Percentiles rank a stretch among this genome's conserved stretches.
phyloP scores from a whole-genome alignment of 768 basidiomycete species.

The Dacryopinax primogenitus region DNA sequence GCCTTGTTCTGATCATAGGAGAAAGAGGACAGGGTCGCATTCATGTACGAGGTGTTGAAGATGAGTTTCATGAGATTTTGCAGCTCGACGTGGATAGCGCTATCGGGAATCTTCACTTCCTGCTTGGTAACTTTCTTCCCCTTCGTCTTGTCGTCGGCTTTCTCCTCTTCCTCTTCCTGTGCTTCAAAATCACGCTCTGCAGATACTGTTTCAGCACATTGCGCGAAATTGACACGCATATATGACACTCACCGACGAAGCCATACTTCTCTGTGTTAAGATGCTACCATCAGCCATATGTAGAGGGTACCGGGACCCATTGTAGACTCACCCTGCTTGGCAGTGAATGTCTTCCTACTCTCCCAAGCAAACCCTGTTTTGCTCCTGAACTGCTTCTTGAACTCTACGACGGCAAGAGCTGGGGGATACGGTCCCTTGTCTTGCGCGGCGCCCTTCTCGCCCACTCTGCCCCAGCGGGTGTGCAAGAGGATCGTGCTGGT shows the following conservation, averaged over 20 bases:
- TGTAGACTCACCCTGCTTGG: constrained; percentile 35
- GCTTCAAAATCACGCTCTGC: constrained; percentile 38
- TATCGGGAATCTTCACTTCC: constrained; percentile 34
- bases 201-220: neutral
- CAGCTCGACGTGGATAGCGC: constrained; percentile 33
- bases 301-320: neutral
- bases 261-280: constrained; percentile 42
- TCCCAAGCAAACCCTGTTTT: constrained; percentile 44
- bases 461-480: constrained; percentile 50
- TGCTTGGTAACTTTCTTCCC: constrained; percentile 27
- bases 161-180: constrained; percentile 28
- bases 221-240: neutral
- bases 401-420: constrained; percentile 34
- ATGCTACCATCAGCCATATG: neutral
- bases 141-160: constrained; percentile 20
- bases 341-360: constrained; percentile 37
- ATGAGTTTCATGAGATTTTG: constrained; percentile 17
- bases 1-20: constrained; percentile 54
- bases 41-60: constrained; percentile 34
- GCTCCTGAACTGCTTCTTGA: constrained; percentile 48
- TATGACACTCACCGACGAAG: constrained; percentile 42
- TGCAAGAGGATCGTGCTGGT: constrained; percentile 30
- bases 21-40: constrained; percentile 45
- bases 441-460: constrained; percentile 41
- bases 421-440: constrained; percentile 38